These are phyloP conservation scores for Metschnikowia peoriensis DNA, from an alignment of 805 yeast genomes.

Conservation along the genomic window DNA sequence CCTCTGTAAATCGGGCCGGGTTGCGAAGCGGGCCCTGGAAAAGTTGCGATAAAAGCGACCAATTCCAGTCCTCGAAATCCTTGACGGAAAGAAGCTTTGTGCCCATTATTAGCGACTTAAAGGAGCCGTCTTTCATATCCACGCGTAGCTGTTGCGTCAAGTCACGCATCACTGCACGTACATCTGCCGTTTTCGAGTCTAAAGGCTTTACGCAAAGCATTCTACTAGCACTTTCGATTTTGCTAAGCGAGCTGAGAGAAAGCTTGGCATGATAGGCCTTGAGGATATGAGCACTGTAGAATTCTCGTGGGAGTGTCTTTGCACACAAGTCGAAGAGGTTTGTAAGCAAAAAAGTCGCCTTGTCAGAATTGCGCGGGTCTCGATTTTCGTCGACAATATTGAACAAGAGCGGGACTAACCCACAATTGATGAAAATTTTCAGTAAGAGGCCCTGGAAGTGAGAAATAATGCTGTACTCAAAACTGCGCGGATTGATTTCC, in stretches of 20 bases:
- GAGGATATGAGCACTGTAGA: conserved; percentile 22
- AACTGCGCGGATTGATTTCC: conserved; percentile 27
- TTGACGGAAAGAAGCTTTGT: conserved; percentile 77
- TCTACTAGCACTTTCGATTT: conserved; percentile 16
- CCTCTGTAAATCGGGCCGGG: conserved; percentile 72
- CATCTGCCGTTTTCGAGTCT: conserved; percentile 5
- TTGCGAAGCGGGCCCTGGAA: conserved; percentile 80
- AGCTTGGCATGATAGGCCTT: conserved; percentile 10
- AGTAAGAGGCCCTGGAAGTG: conserved; percentile 69
- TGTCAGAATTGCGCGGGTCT: conserved; percentile 48
- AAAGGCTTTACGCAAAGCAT: conserved; percentile 1
- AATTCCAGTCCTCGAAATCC: conserved; percentile 82
- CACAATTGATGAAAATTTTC: conserved; percentile 52
- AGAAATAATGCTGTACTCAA: conserved; percentile 45
- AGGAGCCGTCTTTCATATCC: conserved; percentile 57
- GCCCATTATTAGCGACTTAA: conserved; percentile 62
- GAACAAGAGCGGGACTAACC: conserved; percentile 49
- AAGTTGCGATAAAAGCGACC: conserved; percentile 70
- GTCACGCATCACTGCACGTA: conserved; percentile 23
- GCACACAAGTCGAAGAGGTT: conserved; percentile 58
- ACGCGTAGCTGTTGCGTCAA: conserved; percentile 23
- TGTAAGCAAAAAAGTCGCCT: conserved; percentile 63
- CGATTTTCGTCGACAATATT: conserved; percentile 39
- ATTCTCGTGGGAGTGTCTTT: conserved; percentile 51
- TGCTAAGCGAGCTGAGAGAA: conserved; percentile 13